Percentiles rank a stretch among this genome's conserved stretches.
Conservation (phyloP, 2,329 filamentous ascomycete species). For the Cryphonectria carpinicola region DNA sequence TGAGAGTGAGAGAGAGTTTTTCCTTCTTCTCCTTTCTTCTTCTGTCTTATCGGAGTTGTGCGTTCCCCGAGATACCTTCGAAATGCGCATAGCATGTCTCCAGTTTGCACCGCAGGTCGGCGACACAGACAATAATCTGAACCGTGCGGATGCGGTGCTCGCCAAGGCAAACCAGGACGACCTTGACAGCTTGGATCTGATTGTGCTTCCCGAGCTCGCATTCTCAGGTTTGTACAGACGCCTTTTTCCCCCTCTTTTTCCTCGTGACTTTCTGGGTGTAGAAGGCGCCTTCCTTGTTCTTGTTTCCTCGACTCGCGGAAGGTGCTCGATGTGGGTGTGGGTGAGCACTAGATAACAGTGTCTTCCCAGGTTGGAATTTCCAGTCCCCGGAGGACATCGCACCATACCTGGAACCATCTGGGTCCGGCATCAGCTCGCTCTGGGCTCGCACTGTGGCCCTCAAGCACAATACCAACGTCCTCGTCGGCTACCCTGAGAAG, state of each 20-base stretch:
- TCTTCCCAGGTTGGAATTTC: constrained; percentile 72
- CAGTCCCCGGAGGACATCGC: constrained; percentile 67
- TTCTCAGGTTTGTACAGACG: constrained; percentile 62
- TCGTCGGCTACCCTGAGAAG: constrained; percentile 76
- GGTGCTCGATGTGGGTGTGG: neutral
- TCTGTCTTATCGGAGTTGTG: neutral
- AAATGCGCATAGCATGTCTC: constrained; percentile 69
- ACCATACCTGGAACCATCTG: constrained; percentile 69
- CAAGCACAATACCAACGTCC: constrained; percentile 68
- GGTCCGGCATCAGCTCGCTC: constrained; percentile 67
- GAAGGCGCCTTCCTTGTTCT: neutral
- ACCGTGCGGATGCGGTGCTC: constrained; percentile 67
- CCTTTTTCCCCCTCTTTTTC: neutral
- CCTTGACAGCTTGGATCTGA: constrained; percentile 68
- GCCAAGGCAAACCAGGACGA: constrained; percentile 52
- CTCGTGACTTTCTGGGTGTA: neutral
- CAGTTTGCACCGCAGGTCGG: constrained; percentile 76
- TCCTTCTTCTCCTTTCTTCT: neutral
- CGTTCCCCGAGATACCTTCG: constrained; percentile 21
- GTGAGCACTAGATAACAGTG: neutral
- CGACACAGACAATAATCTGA: constrained; percentile 71
- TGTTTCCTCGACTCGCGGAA: neutral
- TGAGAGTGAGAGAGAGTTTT: neutral
- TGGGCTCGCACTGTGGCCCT: constrained; percentile 73
- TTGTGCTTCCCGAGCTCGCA: constrained; percentile 77